Evolutionary conservation across 2,329 filamentous ascomycete genomes (phyloP), one percentile per base, ranked within the genome.

Genomic region (Hortaea sp.): DNA sequence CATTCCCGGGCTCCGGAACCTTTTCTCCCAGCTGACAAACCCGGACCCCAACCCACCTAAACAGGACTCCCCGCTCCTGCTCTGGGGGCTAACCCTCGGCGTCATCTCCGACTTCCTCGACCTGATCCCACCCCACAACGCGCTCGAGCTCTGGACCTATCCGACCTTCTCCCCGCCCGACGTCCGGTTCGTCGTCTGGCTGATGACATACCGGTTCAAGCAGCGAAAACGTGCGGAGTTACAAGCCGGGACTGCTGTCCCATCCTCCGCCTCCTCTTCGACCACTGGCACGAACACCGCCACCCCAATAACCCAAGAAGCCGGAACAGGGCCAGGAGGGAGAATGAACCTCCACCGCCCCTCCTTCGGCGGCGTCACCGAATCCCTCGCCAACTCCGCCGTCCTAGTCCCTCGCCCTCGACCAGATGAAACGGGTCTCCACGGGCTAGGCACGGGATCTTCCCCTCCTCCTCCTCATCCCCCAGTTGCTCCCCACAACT

Each of bases 51-150:
- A 64, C 57, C 57, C 64, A 51, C 45, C 52, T 56, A 67, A 52
- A 61, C 20, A 20, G 20, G 63, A 53, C 54, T 61, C 51, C 28
- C 77, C 79, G 2, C 66, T 85, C 1, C 63, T 84, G 7, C 74
- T 85, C 1, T 85, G 82, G 82, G 82, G 82, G 0, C 61, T 85
- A 31, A 84, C 82, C 0, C 67, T 85, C 1, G 81, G 81, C 5
- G 76, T 85, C 30, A 63, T 84, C 35, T 77, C 78, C 11, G 82
- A 85, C 61, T 79, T 85, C 52, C 69, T 85, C 27, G 79, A 84
- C 52, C 73, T 82, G 57, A 64, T 84, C 4, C 81, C 81, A n/a
- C 79, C 80, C 1, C 69, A 77, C 51, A 78, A 76, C 44, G 75
- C 79, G 1, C 71, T 84, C 4, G 66, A 75, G 31, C 61, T 83